Base-by-base conservation (phyloP, 1,139 yeast species). In the Sugiyamaella sp. region DNA sequence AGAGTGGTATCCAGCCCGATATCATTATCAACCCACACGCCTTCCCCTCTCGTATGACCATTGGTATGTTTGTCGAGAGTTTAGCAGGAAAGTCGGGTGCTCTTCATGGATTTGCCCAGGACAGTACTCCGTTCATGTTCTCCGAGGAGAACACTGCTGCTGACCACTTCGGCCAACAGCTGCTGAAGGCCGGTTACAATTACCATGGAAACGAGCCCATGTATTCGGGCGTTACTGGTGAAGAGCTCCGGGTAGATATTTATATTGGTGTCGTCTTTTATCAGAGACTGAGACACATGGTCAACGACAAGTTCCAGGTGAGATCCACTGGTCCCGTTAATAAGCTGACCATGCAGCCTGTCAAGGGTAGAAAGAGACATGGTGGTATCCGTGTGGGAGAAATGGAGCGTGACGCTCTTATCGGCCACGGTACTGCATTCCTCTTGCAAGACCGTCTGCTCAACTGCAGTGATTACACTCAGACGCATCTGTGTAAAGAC, bases 331-430 rank as follows among this genome's bases (percentile, higher is more conserved):
- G 99, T 68, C 98, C 99, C 4, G 98, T 93, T 38, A 91, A 91
- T 73, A 84, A 95, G 35, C 80, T 93, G 67, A 95, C 99, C 16
- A 91, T 93, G 97, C 99, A 93, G 78, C 99, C 99, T 46, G 99
- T 93, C 57, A 93, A 95, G 77, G 99, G 99, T 67, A 86, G 99
- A 77, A 95, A 93, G 84, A 85, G 99, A 76, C 85, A 87, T 62
- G 99, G 99, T 75, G 99, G 99, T 86, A 93, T 93, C 65, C 96
- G 99, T 80, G 96, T 93, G 40, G 99, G 99, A 71, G 99, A 93
- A 74, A 93, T 93, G 99, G 99, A 93, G 76, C 88, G 99, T 77
- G 99, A 93, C 79, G 99, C 99, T 1, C 78, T 93, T 66, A 90
- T 93, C 70, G 99, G 99, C 58, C 99, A 95, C 70, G 99, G 99